Percentiles rank a stretch among this genome's conserved stretches.
These are phyloP conservation scores for Tulasnella sp. DNA, from an alignment of 768 basidiomycete genomes.

Conservation along the genomic window DNA sequence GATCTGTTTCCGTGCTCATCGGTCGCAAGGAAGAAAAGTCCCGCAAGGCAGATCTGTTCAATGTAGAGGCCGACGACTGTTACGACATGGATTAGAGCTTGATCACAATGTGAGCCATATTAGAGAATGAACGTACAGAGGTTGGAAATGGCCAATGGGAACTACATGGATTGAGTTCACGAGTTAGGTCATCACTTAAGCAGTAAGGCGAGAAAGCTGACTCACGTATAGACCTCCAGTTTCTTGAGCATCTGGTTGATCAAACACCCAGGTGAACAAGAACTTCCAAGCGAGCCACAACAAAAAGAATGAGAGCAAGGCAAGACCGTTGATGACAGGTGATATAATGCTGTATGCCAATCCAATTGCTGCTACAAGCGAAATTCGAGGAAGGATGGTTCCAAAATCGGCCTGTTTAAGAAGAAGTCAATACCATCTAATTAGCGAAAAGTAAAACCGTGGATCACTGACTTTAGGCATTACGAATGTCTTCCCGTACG, in stretches of 20 bases:
- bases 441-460: background rate
- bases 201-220: background rate
- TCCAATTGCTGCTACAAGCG: constrained; percentile 34
- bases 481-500: constrained; percentile 38
- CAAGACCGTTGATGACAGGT: constrained; percentile 54
- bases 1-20: constrained; percentile 27
- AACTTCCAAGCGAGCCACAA: constrained; percentile 51
- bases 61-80: constrained; percentile 59
- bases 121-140: constrained; percentile 21
- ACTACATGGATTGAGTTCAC: constrained; percentile 26
- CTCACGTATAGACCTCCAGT: constrained; percentile 28
- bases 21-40: constrained; percentile 49
- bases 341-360: constrained; percentile 50
- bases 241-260: constrained; percentile 38
- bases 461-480: constrained; percentile 36
- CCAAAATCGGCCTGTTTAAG: constrained; percentile 37
- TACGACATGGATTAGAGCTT: constrained; percentile 29
- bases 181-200: constrained; percentile 20
- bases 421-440: background rate
- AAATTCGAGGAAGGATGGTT: constrained; percentile 36
- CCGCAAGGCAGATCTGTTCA: constrained; percentile 50
- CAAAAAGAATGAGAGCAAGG: constrained; percentile 44
- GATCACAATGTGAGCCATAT: background rate
- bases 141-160: constrained; percentile 34
- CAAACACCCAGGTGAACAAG: constrained; percentile 39